Base-by-base conservation (phyloP, 805 yeast genomes). In the Candida ulmi region DNA sequence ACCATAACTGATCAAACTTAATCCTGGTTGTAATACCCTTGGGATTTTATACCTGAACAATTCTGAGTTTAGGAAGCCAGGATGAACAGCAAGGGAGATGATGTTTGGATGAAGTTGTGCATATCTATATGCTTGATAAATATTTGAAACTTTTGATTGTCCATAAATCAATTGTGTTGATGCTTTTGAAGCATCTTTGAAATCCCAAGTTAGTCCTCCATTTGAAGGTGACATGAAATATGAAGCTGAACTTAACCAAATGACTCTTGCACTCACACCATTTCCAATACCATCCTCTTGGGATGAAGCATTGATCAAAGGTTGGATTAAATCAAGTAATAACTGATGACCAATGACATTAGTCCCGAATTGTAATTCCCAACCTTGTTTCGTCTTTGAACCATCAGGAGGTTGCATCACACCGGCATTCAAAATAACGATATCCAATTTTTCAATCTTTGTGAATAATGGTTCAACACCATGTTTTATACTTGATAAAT, bases 291-390 rank as follows among this genome's bases (percentile, higher is more conserved):
- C n/a, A n/a, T n/a, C n/a, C n/a, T n/a, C n/a, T n/a, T n/a, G 59
- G 1, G 54, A 21, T 21, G 24, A 21, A 7, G 24, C 6, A 21
- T 21, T 21, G 24, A 74, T 43, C 5, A 69, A 43, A 8, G 71
- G 70, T 19, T 57, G 59, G 35, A 71, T 49, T 19, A 60, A 50
- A 39, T 61, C 61, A 44, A 71, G 67, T 17, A 74, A 53, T n/a
- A 71, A 50, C 38, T 62, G 69, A 21, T 73, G 71, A 2, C 71
- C 79, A 13, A 75, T 45, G 16, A 52, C 63, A 50, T 74, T 75
- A 16, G 68, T 65, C 9, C 75, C 79, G 30, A 71, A 53, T 38
- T 68, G 72, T 28, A 59, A 39, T 37, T 74, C 79, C 40, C 58
- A 63, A 8, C 74, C 76, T 52, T 74, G 76, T 11, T 37, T 51